Evolutionary conservation across 2,329 filamentous ascomycete species (phyloP).

Genomic region (Colletotrichum musae): DNA sequence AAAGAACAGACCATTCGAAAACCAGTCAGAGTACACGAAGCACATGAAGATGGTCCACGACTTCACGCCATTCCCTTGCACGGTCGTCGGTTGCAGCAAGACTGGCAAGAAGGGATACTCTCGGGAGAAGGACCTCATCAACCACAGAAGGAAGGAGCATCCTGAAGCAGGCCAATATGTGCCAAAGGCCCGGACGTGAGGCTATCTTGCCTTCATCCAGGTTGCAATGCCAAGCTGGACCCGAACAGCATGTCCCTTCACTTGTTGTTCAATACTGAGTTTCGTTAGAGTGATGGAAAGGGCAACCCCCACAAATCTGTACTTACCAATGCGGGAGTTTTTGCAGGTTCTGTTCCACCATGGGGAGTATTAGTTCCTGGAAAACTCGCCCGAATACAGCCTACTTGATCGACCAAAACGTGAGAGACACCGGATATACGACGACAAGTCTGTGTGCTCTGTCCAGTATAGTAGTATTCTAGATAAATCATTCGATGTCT

Average conservation of each 20-base stretch:
- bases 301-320: no score
- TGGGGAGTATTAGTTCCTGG: no score
- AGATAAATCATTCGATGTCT: not conserved
- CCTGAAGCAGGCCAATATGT: slow-evolving; percentile 20
- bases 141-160: slow-evolving; percentile 45
- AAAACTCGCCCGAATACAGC: no score
- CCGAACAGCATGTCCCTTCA: not conserved
- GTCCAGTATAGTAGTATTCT: not conserved
- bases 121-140: slow-evolving; percentile 44
- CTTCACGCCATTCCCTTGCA: slow-evolving; percentile 51
- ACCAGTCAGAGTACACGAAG: slow-evolving; percentile 48
- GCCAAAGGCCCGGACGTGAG: not conserved
- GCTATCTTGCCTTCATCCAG: not conserved
- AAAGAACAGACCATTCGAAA: slow-evolving; percentile 40
- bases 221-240: not conserved
- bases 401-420: no score
- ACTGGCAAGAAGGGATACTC: slow-evolving; percentile 45
- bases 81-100: slow-evolving; percentile 47
- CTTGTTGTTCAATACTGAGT: not conserved
- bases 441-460: not conserved
- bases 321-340: no score
- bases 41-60: slow-evolving; percentile 55
- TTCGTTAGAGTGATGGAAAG: not conserved
- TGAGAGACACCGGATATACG: no score
- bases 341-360: no score